Evolutionary conservation across 2,329 filamentous ascomycete species (phyloP).

Genomic region (Fusarium veterinarium): DNA sequence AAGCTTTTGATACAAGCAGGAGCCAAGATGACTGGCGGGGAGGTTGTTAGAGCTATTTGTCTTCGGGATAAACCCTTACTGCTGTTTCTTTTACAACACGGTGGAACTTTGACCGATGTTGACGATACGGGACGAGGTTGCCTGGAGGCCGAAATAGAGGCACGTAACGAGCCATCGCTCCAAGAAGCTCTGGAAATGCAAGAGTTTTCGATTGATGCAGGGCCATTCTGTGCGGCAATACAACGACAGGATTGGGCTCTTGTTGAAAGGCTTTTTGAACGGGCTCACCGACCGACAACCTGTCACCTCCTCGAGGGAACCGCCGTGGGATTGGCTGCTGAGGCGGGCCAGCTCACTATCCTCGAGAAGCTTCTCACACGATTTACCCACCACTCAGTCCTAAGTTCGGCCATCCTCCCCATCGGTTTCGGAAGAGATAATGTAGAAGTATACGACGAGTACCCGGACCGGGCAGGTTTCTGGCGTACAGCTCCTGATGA

Average conservation of each 20-base stretch:
- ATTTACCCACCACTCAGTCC: fast-evolving
- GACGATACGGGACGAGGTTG: fast-evolving
- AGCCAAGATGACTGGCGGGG: fast-evolving
- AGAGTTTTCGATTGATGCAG: fast-evolving
- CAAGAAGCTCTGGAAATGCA: neutral
- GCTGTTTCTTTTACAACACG: neutral
- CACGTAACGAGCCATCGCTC: fast-evolving
- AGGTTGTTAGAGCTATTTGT: neutral
- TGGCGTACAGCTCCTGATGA: neutral
- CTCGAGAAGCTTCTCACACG: neutral
- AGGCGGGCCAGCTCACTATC: too few species aligned
- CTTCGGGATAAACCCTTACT: too few species aligned
- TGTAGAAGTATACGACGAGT: too few species aligned
- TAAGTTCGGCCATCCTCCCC: fast-evolving
- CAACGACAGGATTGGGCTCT: fast-evolving
- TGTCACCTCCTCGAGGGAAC: neutral
- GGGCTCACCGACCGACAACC: fast-evolving
- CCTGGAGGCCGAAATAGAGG: fast-evolving
- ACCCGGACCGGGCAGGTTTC: neutral
- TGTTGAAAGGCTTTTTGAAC: fast-evolving
- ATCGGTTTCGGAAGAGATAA: fast-evolving
- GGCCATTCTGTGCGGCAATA: neutral
- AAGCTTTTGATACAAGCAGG: fast-evolving
- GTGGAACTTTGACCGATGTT: neutral
- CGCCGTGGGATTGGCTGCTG: neutral